Evolutionary conservation across 2,329 filamentous ascomycete genomes (phyloP), one percentile per base, ranked within the genome.

Genomic region (Trichophyton simii): DNA sequence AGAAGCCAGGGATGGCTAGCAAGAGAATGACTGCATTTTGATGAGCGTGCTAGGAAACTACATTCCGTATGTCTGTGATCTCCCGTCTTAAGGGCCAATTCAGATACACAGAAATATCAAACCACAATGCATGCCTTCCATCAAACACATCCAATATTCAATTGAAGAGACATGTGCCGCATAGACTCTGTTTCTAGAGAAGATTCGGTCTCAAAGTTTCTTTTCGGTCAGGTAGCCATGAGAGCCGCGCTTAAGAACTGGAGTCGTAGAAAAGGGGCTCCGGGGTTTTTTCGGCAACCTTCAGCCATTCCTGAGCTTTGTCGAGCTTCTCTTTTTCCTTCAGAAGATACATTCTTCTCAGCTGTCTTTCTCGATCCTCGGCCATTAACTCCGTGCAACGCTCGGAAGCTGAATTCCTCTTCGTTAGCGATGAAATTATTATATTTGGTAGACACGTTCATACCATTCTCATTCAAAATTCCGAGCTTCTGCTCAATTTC

Each of bases 381-480:
- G 70, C 70, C 71, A 76, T 75, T 0, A 76, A 63, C 6, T 71
- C 67, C 2, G 70, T 64, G 54, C 73, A 75, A 0, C 72, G 67
- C 1, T 72, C 71, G 1, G 67, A 62, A 1, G 70, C 73, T 75
- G 62, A 11, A 28, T 34, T 7, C 31, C 42, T 44, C 15, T 15
- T 38, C 3, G 8, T 38, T 44, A 64, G 60, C 34, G 31, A 22
- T 15, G n/a, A 6, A 28, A 9, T 31, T 2, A 48, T 34, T 34
- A 55, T 38, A 36, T 7, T 15, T n/a, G 36, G 57, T 20, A 38
- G n/a, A 58, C n/a, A 0, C 25, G 46, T 41, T 65, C 68, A 60
- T 66, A 74, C 73, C 70, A 42, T 73, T 70, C 0, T 67, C 64
- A 1, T 69, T 68, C 2, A 66, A 61, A 0, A 74, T 72, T 0